Conservation (phyloP, 805 yeast genomes). For the Kregervanrija pseudodelftensis region DNA sequence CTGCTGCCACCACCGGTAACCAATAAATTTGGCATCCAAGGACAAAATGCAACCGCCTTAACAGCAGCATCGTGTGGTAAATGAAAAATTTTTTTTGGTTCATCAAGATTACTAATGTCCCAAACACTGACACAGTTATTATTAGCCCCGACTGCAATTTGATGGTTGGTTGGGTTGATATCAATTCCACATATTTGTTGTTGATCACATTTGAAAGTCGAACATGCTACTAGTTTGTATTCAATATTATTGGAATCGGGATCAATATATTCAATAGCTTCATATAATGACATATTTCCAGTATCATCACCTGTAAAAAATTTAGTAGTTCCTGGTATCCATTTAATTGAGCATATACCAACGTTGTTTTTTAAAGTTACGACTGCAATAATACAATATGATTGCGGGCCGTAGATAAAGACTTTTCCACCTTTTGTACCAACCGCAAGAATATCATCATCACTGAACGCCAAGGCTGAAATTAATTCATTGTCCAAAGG, state of each 20-base stretch:
- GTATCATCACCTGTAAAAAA: conserved; percentile 59
- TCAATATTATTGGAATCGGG: neutral
- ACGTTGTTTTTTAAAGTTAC: conserved; percentile 24
- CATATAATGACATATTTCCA: conserved; percentile 49
- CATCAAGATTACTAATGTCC: conserved; percentile 41
- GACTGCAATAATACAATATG: conserved; percentile 15
- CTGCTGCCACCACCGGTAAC: conserved; percentile 91
- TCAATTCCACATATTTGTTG: conserved; percentile 67
- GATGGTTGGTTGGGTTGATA: conserved; percentile 42
- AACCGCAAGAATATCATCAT: conserved; percentile 38
- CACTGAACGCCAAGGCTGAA: conserved; percentile 53
- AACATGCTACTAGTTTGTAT: conserved; percentile 8
- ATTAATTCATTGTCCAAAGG: conserved; percentile 36
- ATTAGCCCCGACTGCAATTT: conserved; percentile 77
- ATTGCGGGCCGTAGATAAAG: conserved; percentile 26
- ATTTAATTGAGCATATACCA: conserved; percentile 50
- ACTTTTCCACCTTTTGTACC: conserved; percentile 56
- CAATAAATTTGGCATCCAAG: conserved; percentile 73
- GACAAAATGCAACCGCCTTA: conserved; percentile 84
- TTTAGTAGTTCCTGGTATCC: conserved; percentile 42
- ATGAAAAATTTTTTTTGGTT: conserved; percentile 39
- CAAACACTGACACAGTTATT: conserved; percentile 77
- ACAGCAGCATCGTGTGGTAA: conserved; percentile 80
- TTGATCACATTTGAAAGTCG: conserved; percentile 38
- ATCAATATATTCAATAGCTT: conserved; percentile 13